Base-by-base conservation (phyloP, 2,329 filamentous ascomycete species). In the Penicillium sp. region DNA sequence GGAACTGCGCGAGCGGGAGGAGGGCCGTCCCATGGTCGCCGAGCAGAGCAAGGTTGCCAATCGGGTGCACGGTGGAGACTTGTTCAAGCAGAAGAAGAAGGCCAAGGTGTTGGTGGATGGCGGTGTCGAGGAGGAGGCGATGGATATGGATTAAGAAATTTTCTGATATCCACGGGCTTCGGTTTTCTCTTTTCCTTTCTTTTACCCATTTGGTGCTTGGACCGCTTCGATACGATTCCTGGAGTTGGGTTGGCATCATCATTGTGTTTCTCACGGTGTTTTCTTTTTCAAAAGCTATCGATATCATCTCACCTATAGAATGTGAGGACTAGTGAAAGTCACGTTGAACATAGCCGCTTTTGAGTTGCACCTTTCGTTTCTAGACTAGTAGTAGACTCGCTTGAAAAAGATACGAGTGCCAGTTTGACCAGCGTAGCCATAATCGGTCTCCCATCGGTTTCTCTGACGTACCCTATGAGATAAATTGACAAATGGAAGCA, bases 1-100 rank as follows among this genome's bases (percentile, higher is more conserved):
- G 69, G 84, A 85, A 68, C 80, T 85, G 71, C 79, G 84, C 73
- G 82, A 83, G 68, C 82, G 83, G 76, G 83, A 85, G 71, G 83
- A 84, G 75, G 79, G 66, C 34, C 51, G 50, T 35, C 70, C 73
- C 22, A 61, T 77, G 64, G 71, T 70, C 22, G 65, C 69, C 59
- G 75, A 76, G 60, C 65, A 70, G 43, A 67, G 65, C 62, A 78
- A 75, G 72, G 65, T 69, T 60, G 57, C 71, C 48, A 71, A 69
- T 66, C 71, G 71, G 55, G 72, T 79, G 5, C 69, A 78, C 42
- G 77, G 77, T 59, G 73, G 76, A 69, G 78, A 80, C 48, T 60
- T 75, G 58, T 70, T 76, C 54, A 25, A 22, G 49, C 74, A 76
- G 65, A 79, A 79, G 73, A 76, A 73, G 69, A 79, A 79, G 76